Conservation (phyloP, 805 yeast genomes). For the Phaffomyces antillensis region DNA sequence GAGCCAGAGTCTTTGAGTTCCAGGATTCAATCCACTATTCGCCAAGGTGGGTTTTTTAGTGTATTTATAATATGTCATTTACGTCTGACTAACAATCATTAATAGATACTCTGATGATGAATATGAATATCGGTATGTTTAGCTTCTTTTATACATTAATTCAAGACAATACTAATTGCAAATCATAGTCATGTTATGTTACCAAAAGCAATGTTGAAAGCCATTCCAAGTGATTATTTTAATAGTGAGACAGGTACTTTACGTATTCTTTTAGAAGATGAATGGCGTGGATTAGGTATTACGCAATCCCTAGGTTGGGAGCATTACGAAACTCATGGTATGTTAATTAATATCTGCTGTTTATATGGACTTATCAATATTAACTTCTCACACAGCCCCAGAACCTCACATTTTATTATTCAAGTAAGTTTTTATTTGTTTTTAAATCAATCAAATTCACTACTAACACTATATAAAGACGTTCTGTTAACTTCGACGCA, state of each 20-base stretch:
- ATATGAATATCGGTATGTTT: slow-evolving; percentile 61
- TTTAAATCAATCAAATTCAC: not conserved
- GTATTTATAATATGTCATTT: not conserved
- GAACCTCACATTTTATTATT: slow-evolving; percentile 95
- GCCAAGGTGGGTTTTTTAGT: slow-evolving; percentile 41
- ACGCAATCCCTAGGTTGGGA: slow-evolving; percentile 98
- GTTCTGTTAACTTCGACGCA: slow-evolving; percentile 51
- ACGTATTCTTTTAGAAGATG: slow-evolving; percentile 86
- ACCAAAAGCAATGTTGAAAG: slow-evolving; percentile 92
- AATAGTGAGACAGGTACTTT: slow-evolving; percentile 90
- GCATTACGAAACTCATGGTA: slow-evolving; percentile 86
- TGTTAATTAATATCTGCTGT: slow-evolving; percentile 1
- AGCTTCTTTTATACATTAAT: not conserved
- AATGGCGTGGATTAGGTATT: slow-evolving; percentile 97
- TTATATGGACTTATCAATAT: not conserved
- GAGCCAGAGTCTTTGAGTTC: slow-evolving; percentile 82
- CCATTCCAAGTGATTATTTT: slow-evolving; percentile 90
- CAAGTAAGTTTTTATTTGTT: slow-evolving; percentile 31
- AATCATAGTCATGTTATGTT: slow-evolving; percentile 78
- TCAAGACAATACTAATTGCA: not conserved
- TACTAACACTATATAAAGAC: slow-evolving; percentile 25
- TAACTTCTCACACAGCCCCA: slow-evolving; percentile 49
- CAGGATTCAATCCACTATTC: slow-evolving; percentile 94
- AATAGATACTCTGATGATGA: slow-evolving; percentile 80
- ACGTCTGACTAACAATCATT: slow-evolving; percentile 6